phyloP scores from a whole-genome alignment of 1,284 basidiomycete genomes.

The Golubevia pallescens region DNA sequence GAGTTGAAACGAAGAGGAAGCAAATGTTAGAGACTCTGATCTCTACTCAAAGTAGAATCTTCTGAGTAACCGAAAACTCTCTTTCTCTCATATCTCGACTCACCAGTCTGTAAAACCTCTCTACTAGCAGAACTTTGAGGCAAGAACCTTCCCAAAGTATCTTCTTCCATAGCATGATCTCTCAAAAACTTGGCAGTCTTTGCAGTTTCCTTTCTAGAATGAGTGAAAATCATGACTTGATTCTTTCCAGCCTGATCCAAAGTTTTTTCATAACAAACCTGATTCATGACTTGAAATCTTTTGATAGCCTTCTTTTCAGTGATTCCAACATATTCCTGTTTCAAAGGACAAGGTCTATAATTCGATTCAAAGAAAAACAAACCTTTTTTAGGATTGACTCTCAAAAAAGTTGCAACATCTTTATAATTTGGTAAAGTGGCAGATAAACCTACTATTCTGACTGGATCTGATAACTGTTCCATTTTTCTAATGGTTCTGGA shows the following conservation, averaged over 20 bases:
- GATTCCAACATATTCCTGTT: constrained; percentile 96
- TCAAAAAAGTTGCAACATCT: constrained; percentile 97
- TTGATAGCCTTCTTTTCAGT: constrained; percentile 99
- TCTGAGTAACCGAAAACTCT: too few relatives aligned
- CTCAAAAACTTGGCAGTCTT: constrained; percentile 61
- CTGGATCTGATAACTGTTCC: constrained; percentile 81
- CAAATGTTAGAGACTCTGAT: constrained; percentile 3
- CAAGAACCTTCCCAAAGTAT: constrained; percentile 53
- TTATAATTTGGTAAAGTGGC: constrained; percentile 97
- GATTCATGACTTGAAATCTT: constrained; percentile 96
- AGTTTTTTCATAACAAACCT: constrained; percentile 95
- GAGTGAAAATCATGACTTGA: constrained; percentile 56
- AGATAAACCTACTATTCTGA: constrained; percentile 91
- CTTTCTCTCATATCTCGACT: not conserved
- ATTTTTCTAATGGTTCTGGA: constrained; percentile 89
- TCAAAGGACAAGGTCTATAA: constrained; percentile 92
- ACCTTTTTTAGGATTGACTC: constrained; percentile 88
- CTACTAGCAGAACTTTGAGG: constrained; percentile 45
- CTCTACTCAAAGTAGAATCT: not conserved
- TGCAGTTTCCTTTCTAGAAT: constrained; percentile 62
- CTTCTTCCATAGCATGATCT: constrained; percentile 56
- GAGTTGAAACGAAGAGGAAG: not conserved
- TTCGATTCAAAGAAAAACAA: constrained; percentile 93
- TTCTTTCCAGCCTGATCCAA: constrained; percentile 59
- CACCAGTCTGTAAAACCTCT: constrained; percentile 37